Percentiles rank a stretch among this genome's conserved stretches.
Conservation (phyloP, 2,329 filamentous ascomycete genomes). For the Monosporascus cannonballus region DNA sequence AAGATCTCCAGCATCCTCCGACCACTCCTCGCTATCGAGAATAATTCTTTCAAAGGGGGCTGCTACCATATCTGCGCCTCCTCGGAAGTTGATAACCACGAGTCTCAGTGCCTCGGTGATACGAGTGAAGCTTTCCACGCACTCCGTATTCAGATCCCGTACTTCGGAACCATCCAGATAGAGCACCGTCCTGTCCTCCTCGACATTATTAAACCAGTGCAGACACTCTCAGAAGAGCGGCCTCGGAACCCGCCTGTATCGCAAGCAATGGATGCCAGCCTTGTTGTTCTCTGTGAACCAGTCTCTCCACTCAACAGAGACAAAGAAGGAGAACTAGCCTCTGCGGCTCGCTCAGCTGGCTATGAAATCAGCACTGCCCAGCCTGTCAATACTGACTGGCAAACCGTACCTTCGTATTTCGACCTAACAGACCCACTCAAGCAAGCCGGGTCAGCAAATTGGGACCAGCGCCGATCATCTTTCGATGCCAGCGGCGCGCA, state of each 20-base stretch:
- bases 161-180: constrained; percentile 34
- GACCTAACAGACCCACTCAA: not conserved
- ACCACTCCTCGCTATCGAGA: constrained; percentile 33
- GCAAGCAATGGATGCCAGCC: too few relatives aligned
- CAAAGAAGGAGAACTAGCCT: not conserved
- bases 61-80: not conserved
- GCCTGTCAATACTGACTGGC: constrained; percentile 9
- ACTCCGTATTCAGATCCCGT: constrained; percentile 35
- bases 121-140: constrained; percentile 10
- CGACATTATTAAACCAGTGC: not conserved
- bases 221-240: not conserved
- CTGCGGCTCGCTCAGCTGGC: not conserved
- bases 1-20: constrained; percentile 28
- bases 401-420: constrained; percentile 6
- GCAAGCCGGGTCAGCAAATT: not conserved
- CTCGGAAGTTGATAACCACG: constrained; percentile 13
- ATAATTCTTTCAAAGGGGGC: constrained; percentile 6
- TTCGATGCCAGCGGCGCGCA: not conserved
- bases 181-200: constrained; percentile 8
- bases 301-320: not conserved
- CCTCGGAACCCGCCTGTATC: not conserved
- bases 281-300: too few relatives aligned
- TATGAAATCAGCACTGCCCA: constrained; percentile 7
- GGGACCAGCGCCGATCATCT: not conserved
- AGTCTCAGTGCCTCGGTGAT: constrained; percentile 15